These are phyloP conservation scores for Volvox africanus DNA, from an alignment of 139 green algal genomes.

Conservation along the genomic window DNA sequence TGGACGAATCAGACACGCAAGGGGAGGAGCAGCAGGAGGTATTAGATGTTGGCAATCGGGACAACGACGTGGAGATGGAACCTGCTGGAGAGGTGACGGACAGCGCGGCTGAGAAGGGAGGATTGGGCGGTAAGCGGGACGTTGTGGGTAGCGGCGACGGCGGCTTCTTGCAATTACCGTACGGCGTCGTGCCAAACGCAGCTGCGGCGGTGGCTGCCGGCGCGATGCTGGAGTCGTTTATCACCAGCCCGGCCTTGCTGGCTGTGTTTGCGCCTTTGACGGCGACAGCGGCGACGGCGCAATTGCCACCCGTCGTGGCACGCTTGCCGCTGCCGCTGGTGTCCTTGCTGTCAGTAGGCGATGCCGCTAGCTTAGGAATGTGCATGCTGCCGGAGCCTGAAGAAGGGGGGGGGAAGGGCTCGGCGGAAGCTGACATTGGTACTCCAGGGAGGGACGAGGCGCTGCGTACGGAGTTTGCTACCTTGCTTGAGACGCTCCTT, in stretches of 20 bases:
- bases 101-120: background rate
- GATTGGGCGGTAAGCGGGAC: background rate
- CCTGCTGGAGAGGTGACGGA: background rate
- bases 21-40: background rate
- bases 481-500: constrained; percentile 71
- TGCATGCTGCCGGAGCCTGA: background rate
- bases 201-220: background rate
- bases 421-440: too few species aligned
- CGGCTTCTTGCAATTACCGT: background rate
- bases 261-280: constrained; percentile 15
- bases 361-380: background rate
- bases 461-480: constrained; percentile 59
- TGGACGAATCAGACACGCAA: background rate
- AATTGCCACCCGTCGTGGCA: constrained; percentile 47
- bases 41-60: background rate
- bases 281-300: constrained; percentile 23
- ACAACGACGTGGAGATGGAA: background rate
- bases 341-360: constrained; percentile 21
- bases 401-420: too few species aligned
- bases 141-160: background rate
- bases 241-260: background rate
- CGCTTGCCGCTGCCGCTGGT: constrained; percentile 43
- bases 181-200: background rate
- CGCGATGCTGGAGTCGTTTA: constrained; percentile 11
- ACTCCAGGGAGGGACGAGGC: background rate